Percentiles rank a stretch among this genome's conserved stretches.
These are phyloP conservation scores for Fagus crenata DNA, from an alignment of 306 rosid genomes.

Conservation along the genomic window DNA sequence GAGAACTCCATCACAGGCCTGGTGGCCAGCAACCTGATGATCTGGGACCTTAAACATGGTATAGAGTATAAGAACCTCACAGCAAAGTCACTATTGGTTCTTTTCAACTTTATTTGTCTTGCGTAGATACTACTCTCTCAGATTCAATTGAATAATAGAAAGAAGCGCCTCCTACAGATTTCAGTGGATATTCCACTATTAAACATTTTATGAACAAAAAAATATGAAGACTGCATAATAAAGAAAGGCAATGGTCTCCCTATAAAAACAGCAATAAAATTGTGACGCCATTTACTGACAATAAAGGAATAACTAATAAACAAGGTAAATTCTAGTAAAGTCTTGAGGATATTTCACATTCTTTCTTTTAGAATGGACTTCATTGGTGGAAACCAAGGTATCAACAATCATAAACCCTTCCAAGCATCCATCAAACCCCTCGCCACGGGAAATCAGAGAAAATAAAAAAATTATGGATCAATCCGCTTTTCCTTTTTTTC, in stretches of 20 bases:
- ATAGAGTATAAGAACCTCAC: constrained; percentile 20
- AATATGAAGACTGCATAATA: neutral
- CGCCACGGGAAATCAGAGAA: too few species aligned
- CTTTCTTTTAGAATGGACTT: neutral
- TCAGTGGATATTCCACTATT: neutral
- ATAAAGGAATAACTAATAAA: neutral
- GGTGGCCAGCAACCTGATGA: constrained; percentile 92
- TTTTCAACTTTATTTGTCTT: neutral
- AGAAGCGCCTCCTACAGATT: neutral
- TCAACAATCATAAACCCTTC: neutral
- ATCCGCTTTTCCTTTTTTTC: neutral
- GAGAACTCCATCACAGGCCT: constrained; percentile 47
- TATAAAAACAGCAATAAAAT: neutral
- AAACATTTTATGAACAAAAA: neutral
- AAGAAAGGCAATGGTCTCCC: neutral
- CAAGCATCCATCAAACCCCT: too few species aligned
- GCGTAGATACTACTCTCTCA: neutral
- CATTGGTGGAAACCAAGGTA: neutral
- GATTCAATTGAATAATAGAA: neutral
- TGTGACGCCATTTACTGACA: neutral
- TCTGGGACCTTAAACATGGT: constrained; percentile 70
- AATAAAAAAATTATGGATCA: neutral
- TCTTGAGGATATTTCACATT: neutral
- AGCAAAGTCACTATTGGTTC: neutral
- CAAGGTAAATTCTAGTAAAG: neutral